Evolutionary conservation across 306 rosid genomes (phyloP).

Genomic region (Vachellia pachyceras): DNA sequence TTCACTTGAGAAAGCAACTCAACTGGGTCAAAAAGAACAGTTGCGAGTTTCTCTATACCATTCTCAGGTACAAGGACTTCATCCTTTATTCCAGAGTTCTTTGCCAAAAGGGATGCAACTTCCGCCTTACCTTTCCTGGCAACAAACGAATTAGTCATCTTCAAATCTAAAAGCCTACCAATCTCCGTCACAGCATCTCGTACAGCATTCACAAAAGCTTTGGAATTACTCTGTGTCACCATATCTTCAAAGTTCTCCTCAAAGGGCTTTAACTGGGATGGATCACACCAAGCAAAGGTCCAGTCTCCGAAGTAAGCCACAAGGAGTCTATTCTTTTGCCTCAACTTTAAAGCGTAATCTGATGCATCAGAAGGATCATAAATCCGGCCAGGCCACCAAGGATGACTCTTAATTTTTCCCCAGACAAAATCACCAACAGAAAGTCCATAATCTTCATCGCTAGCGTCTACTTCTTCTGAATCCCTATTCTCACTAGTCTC

Average conservation of each 20-base stretch:
- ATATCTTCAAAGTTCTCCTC: conserved; percentile 65
- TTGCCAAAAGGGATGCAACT: conserved; percentile 28
- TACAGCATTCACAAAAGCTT: conserved; percentile 61
- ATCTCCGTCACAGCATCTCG: conserved; percentile 67
- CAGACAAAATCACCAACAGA: conserved; percentile 81
- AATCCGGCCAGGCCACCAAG: conserved; percentile 89
- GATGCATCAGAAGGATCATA: conserved; percentile 70
- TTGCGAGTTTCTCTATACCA: conserved; percentile 49
- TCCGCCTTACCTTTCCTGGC: conserved; percentile 33
- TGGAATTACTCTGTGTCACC: conserved; percentile 58
- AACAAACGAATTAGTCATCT: conserved; percentile 52
- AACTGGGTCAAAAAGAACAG: conserved; percentile 44
- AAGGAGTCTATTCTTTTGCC: conserved; percentile 49
- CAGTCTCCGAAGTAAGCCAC: conserved; percentile 80
- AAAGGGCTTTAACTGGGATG: conserved; percentile 71
- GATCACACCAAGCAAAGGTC: conserved; percentile 85
- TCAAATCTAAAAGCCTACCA: conserved; percentile 54
- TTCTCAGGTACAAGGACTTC: conserved; percentile 64
- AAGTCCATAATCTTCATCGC: conserved; percentile 44
- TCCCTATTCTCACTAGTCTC: conserved; percentile 50
- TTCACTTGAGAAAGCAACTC: conserved; percentile 64
- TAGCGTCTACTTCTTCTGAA: conserved; percentile 46
- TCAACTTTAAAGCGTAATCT: conserved; percentile 56
- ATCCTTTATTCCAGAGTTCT: conserved; percentile 71
- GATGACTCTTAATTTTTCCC: conserved; percentile 78